Conservation (phyloP, 345 rosid species). For the Eucalyptus fibrosa region DNA sequence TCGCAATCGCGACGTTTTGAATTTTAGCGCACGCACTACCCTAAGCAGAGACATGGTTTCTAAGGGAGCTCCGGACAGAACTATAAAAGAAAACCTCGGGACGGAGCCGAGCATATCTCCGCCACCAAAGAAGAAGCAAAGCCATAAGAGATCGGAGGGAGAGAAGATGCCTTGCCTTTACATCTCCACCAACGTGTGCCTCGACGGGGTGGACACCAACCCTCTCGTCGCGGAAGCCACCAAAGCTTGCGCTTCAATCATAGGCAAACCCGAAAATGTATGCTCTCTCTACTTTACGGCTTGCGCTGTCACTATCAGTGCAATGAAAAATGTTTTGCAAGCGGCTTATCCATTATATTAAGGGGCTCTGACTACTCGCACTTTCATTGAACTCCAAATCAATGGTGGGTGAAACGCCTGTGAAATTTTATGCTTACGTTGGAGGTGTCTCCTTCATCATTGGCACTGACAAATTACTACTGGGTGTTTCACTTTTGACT, state of each 20-base stretch:
- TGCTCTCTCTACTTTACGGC: neutral
- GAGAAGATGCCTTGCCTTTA: slow-evolving; percentile 68
- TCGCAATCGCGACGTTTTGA: neutral
- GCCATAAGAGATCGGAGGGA: neutral
- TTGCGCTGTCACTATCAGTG: neutral
- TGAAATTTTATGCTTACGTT: neutral
- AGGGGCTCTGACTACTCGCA: neutral
- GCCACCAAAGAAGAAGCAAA: neutral
- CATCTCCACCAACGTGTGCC: slow-evolving; percentile 65
- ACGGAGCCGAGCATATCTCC: neutral
- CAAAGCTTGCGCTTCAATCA: slow-evolving; percentile 56
- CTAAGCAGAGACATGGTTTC: neutral
- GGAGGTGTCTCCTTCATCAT: neutral
- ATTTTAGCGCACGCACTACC: neutral
- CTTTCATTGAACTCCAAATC: neutral
- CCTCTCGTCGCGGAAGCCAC: slow-evolving; percentile 75
- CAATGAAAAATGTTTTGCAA: neutral
- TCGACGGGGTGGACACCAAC: slow-evolving; percentile 62
- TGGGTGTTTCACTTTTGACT: neutral
- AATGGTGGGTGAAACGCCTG: neutral
- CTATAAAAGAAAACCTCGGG: neutral
- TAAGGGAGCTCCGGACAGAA: neutral
- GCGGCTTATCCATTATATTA: neutral
- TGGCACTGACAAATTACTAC: neutral
- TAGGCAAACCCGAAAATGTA: slow-evolving; percentile 80